These are phyloP conservation scores for Marchantia paleacea DNA, from an alignment of 225 moss, liverwort and hornwort species.

Conservation along the genomic window DNA sequence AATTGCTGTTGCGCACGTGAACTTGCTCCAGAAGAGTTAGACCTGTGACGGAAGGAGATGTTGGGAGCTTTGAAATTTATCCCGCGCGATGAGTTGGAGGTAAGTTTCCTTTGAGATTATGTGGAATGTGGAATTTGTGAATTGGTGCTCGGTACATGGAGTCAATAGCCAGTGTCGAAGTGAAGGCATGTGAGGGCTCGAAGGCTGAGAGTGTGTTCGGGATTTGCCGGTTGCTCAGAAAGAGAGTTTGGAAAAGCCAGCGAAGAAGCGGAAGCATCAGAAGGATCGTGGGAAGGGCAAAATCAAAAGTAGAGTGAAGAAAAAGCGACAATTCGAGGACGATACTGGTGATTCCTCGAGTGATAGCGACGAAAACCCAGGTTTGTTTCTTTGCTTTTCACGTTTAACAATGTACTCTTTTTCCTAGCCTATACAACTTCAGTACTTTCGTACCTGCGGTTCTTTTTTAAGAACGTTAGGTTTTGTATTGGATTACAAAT, in stretches of 20 bases:
- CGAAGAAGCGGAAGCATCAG: conserved; percentile 56
- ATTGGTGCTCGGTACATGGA: background rate
- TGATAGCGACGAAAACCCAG: conserved; percentile 19
- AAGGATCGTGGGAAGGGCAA: conserved; percentile 42
- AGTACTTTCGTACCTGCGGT: background rate
- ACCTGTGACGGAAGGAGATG: conserved; percentile 32
- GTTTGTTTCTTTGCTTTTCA: background rate
- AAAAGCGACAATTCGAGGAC: conserved; percentile 38
- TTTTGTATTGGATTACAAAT: background rate
- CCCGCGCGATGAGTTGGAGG: conserved; percentile 47
- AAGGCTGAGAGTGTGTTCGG: background rate
- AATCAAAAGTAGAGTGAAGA: conserved; percentile 40
- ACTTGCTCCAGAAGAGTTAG: too few species aligned
- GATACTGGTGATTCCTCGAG: conserved; percentile 50
- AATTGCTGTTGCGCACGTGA: too few species aligned
- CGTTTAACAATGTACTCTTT: background rate
- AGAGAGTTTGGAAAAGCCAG: conserved; percentile 32
- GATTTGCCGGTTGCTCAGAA: conserved; percentile 29
- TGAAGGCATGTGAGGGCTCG: background rate
- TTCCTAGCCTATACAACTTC: background rate
- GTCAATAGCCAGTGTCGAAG: background rate
- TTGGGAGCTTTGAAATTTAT: conserved; percentile 62
- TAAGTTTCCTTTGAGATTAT: background rate
- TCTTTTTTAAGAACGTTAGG: background rate
- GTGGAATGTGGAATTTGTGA: background rate